Evolutionary conservation across 306 rosid genomes (phyloP).

Genomic region (Lupinus albus): DNA sequence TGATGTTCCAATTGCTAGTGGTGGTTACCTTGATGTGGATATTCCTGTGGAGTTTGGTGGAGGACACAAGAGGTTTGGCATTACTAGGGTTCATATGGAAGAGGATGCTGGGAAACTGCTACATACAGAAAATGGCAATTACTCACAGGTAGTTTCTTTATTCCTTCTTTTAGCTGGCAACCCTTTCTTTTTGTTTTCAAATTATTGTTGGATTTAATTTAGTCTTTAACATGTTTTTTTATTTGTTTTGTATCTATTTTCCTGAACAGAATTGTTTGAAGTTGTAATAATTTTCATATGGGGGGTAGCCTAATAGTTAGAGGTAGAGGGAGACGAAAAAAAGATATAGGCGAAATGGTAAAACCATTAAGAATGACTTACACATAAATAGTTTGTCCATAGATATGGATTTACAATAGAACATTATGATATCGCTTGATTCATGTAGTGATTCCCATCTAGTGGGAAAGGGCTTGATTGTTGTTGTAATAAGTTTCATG

Average conservation of each 20-base stretch:
- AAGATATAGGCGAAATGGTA: too few relatives aligned
- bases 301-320: too few relatives aligned
- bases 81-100: constrained; percentile 99
- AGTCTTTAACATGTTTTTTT: neutral
- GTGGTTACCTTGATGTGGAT: constrained; percentile 75
- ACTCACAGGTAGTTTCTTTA: constrained; percentile 63
- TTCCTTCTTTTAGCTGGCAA: neutral
- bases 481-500: neutral
- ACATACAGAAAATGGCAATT: constrained; percentile 77
- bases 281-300: neutral
- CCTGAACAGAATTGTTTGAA: neutral
- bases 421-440: too few relatives aligned
- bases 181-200: neutral
- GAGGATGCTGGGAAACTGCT: constrained; percentile 95
- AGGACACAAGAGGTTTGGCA: constrained; percentile 83
- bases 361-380: too few relatives aligned
- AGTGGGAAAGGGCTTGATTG: too few relatives aligned
- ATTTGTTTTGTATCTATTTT: neutral
- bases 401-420: too few relatives aligned
- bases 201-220: neutral
- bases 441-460: too few relatives aligned
- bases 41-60: constrained; percentile 74
- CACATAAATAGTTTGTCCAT: too few relatives aligned
- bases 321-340: too few relatives aligned
- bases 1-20: constrained; percentile 70